Conservation (phyloP, 2,329 filamentous ascomycete species). For the Colletotrichum higginsianum region DNA sequence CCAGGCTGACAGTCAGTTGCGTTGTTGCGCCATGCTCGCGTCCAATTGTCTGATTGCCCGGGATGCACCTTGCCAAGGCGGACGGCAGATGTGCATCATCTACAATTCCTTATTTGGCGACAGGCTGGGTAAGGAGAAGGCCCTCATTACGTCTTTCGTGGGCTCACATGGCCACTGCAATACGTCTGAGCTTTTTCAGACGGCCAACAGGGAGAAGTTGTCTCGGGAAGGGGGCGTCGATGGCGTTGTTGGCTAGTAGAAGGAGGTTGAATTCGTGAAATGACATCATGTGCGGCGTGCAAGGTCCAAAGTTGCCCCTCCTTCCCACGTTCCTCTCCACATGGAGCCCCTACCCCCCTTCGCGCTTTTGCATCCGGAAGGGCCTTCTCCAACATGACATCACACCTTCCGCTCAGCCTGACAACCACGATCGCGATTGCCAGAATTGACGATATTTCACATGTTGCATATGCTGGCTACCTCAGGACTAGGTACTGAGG, state of each 20-base stretch:
- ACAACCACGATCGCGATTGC: constrained; percentile 27
- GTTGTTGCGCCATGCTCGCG: not conserved
- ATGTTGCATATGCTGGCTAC: constrained; percentile 24
- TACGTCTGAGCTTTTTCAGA: constrained; percentile 28
- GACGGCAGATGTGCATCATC: constrained; percentile 26
- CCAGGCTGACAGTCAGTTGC: not conserved
- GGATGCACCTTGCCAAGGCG: constrained; percentile 15
- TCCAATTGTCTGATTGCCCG: constrained; percentile 4
- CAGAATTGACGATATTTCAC: constrained; percentile 35
- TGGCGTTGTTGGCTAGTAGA: constrained; percentile 16
- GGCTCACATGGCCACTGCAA: constrained; percentile 30
- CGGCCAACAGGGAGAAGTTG: constrained; percentile 1
- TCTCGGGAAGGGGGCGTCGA: constrained; percentile 14
- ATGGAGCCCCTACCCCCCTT: constrained; percentile 6
- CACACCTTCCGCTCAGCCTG: constrained; percentile 28
- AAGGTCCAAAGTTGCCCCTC: constrained; percentile 32
- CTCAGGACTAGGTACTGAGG: constrained; percentile 3
- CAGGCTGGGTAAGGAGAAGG: not conserved
- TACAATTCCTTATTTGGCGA: constrained; percentile 6
- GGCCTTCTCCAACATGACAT: constrained; percentile 38
- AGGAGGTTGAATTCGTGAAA: constrained; percentile 15
- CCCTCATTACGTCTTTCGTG: constrained; percentile 33
- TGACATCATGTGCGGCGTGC: constrained; percentile 37
- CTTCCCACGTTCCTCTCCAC: constrained; percentile 24
- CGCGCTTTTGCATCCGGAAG: constrained; percentile 17